Base-by-base conservation (phyloP, 2,329 filamentous ascomycete species). In the Paraconiothyrium brasiliense region DNA sequence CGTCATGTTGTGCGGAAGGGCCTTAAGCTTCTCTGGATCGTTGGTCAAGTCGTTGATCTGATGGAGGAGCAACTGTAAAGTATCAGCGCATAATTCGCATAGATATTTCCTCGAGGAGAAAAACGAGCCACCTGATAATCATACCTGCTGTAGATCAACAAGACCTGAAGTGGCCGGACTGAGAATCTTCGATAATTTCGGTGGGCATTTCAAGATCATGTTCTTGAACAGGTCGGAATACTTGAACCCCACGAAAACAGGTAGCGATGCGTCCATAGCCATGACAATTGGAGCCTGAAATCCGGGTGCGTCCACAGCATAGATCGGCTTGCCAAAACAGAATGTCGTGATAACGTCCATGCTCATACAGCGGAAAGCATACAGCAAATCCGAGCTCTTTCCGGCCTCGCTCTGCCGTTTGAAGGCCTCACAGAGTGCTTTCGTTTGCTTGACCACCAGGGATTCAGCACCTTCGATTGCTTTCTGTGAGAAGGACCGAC, bases 271-370 rank as follows among this genome's bases (percentile, higher is more conserved):
- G 57, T 82, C 77, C 75, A 83, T 80, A 1, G 78, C 78, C n/a
- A 75, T 65, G 1, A 83, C 70, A 27, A 83, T 78, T 0, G 81
- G 81, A 10, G 79, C 78, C 43, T 75, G 66, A 60, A 83, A 83
- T 37, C 75, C 76, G 13, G 78, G 74, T 3, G 71, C 72, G 16
- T 78, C 74, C 47, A 82, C 69, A 9, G 78, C 78, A 49, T 81
- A 57, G 8, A 82, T 72, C 10, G 76, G 71, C 24, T 76, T 76
- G 10, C 75, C 80, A 60, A 83, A 83, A 62, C 78, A 81, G 56
- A 82, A 80, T 8, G 71, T 72, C 16, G 63, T 74, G 5, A 74
- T 71, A 13, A 73, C 59, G 43, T 74, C 72, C 44, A 73, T 65
- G 34, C 63, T 69, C 47, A 75, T 64, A 50, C 70, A 72, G 16